phyloP scores from a whole-genome alignment of 1,139 yeast species.

The Geotrichum australiense region DNA sequence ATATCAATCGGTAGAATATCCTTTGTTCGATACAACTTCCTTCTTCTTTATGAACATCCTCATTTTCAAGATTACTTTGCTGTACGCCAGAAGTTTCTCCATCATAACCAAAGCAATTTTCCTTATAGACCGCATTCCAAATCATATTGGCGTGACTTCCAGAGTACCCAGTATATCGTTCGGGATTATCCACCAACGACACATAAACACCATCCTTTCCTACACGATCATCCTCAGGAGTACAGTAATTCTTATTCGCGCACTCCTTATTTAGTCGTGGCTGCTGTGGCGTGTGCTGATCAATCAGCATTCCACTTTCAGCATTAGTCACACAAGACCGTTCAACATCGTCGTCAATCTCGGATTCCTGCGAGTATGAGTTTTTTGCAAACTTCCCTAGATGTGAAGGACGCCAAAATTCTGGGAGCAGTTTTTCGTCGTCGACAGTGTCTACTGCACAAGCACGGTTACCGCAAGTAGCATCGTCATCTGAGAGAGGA shows the following conservation, averaged over 20 bases:
- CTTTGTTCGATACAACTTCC: constrained; percentile 72
- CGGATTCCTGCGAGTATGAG: constrained; percentile 33
- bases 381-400: constrained; percentile 55
- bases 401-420: constrained; percentile 64
- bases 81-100: constrained; percentile 29
- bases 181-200: constrained; percentile 82
- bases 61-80: neutral
- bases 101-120: constrained; percentile 70
- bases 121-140: constrained; percentile 89
- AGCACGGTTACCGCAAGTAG: constrained; percentile 83
- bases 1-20: constrained; percentile 74
- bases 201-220: constrained; percentile 59
- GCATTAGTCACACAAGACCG: constrained; percentile 19
- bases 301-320: constrained; percentile 12
- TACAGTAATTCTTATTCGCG: constrained; percentile 17
- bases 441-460: constrained; percentile 83
- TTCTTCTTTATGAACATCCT: constrained; percentile 11
- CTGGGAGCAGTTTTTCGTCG: constrained; percentile 53
- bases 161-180: constrained; percentile 92
- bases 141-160: constrained; percentile 88
- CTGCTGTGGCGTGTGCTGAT: constrained; percentile 5
- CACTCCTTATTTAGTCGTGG: constrained; percentile 5
- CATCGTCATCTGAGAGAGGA: constrained; percentile 75
- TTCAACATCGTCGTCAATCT: constrained; percentile 15
- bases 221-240: constrained; percentile 18